phyloP scores from a whole-genome alignment of 805 yeast genomes.

The Maudiozyma pseudohumilis region DNA sequence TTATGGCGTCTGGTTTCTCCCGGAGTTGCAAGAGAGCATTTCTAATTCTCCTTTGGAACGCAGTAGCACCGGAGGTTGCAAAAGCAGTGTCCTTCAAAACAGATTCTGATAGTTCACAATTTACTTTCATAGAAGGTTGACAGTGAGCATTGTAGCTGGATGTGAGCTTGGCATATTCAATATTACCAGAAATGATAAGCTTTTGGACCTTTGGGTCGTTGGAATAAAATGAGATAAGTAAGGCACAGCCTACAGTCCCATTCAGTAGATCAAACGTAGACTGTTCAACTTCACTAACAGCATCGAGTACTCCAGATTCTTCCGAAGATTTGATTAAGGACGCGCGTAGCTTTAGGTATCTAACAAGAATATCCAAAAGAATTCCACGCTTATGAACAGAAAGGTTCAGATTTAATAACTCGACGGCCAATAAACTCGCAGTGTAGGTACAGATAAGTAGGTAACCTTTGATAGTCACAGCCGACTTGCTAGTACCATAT shows the following conservation, averaged over 20 bases:
- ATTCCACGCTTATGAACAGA: slow-evolving; percentile 27
- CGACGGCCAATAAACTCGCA: slow-evolving; percentile 31
- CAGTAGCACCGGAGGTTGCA: slow-evolving; percentile 56
- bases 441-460: slow-evolving; percentile 27
- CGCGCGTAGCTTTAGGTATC: slow-evolving; percentile 32
- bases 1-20: slow-evolving; percentile 18
- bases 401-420: slow-evolving; percentile 25
- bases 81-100: slow-evolving; percentile 38
- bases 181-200: slow-evolving; percentile 36
- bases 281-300: slow-evolving; percentile 20
- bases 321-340: slow-evolving; percentile 23
- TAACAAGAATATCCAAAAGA: slow-evolving; percentile 32
- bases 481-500: slow-evolving; percentile 17
- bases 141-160: slow-evolving; percentile 21
- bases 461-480: slow-evolving; percentile 31
- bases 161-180: slow-evolving; percentile 19
- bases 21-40: slow-evolving; percentile 27
- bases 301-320: slow-evolving; percentile 16
- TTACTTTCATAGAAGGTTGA: slow-evolving; percentile 9
- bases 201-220: slow-evolving; percentile 42
- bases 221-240: slow-evolving; percentile 42
- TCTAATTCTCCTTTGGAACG: slow-evolving; percentile 60
- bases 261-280: slow-evolving; percentile 28
- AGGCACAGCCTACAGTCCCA: slow-evolving; percentile 39
- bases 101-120: slow-evolving; percentile 32